A percentile compares a stretch with the other conserved stretches of the same genome.
These are phyloP conservation scores for Hypoxylon sp. DNA, from an alignment of 2,329 filamentous ascomycete genomes.

Conservation along the genomic window DNA sequence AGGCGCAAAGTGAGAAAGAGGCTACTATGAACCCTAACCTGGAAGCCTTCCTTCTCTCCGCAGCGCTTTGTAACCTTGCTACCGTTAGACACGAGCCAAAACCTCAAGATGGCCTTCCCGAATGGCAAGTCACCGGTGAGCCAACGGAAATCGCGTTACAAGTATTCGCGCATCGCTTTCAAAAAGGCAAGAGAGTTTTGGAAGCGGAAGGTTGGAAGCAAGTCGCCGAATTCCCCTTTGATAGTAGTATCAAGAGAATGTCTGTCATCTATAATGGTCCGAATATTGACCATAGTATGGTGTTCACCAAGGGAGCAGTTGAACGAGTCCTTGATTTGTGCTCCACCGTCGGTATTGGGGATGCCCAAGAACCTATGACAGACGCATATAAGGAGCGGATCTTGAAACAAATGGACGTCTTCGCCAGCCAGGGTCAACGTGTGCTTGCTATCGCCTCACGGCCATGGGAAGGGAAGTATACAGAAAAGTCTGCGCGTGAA, in stretches of 20 bases:
- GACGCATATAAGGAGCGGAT: conserved; percentile 65
- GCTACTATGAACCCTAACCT: conserved; percentile 65
- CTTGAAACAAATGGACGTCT: conserved; percentile 66
- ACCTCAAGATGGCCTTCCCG: conserved; percentile 64
- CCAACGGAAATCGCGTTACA: conserved; percentile 83
- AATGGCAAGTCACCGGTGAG: conserved; percentile 77
- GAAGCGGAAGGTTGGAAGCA: conserved; percentile 70
- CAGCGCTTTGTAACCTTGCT: conserved; percentile 75
- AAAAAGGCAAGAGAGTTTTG: conserved; percentile 67
- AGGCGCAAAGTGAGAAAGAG: conserved; percentile 52
- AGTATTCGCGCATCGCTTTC: conserved; percentile 79
- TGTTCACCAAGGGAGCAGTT: conserved; percentile 74
- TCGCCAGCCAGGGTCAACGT: conserved; percentile 77
- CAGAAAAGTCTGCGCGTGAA: conserved; percentile 41
- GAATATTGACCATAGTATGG: conserved; percentile 60
- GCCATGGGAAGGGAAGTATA: conserved; percentile 66
- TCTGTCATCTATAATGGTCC: conserved; percentile 76
- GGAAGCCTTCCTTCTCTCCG: conserved; percentile 65
- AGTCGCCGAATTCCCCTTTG: conserved; percentile 81
- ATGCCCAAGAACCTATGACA: conserved; percentile 61
- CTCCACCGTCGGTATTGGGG: conserved; percentile 60
- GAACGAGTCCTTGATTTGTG: conserved; percentile 72
- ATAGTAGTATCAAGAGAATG: conserved; percentile 84
- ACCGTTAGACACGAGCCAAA: conserved; percentile 68
- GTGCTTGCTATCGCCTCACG: conserved; percentile 79